phyloP scores from a whole-genome alignment of 1,284 basidiomycete genomes.

The Cystobasidiaceae sp. region DNA sequence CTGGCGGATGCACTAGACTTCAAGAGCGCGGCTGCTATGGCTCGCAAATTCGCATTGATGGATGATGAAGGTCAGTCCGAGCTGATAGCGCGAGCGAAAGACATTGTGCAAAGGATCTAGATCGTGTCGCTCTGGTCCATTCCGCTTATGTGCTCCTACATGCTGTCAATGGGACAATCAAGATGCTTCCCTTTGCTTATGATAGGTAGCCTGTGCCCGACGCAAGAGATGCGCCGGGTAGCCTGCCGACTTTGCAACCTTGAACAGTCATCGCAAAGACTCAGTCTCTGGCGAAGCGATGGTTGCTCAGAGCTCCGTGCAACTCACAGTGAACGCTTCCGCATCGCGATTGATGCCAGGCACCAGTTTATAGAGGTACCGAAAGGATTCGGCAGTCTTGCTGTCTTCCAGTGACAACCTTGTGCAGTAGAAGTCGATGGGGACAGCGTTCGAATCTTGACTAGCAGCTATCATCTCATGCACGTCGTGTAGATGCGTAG shows the following conservation, averaged over 20 bases:
- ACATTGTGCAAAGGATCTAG: constrained; percentile 20
- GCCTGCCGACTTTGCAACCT: constrained; percentile 29
- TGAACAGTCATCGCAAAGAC: too few species aligned
- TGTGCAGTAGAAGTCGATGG: constrained; percentile 77
- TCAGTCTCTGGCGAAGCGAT: too few species aligned
- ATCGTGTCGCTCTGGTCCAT: neutral
- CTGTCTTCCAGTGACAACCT: constrained; percentile 63
- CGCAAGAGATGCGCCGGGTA: constrained; percentile 19
- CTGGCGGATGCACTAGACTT: constrained; percentile 28
- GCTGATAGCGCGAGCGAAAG: constrained; percentile 11
- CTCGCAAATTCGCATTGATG: constrained; percentile 7
- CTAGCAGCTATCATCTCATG: constrained; percentile 66
- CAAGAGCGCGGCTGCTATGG: constrained; percentile 11
- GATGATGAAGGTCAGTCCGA: neutral
- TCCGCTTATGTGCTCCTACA: constrained; percentile 7
- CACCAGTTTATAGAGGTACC: constrained; percentile 26
- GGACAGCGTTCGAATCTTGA: constrained; percentile 47
- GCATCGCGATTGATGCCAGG: constrained; percentile 31
- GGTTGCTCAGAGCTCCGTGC: too few species aligned
- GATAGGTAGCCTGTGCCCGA: constrained; percentile 4
- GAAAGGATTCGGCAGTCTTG: neutral
- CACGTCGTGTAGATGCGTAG: constrained; percentile 94
- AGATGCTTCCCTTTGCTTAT: too few species aligned
- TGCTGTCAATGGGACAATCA: too few species aligned
- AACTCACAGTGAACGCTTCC: constrained; percentile 22